Evolutionary conservation across 768 basidiomycete species (phyloP).

Genomic region (Lactifluus piperatus): DNA sequence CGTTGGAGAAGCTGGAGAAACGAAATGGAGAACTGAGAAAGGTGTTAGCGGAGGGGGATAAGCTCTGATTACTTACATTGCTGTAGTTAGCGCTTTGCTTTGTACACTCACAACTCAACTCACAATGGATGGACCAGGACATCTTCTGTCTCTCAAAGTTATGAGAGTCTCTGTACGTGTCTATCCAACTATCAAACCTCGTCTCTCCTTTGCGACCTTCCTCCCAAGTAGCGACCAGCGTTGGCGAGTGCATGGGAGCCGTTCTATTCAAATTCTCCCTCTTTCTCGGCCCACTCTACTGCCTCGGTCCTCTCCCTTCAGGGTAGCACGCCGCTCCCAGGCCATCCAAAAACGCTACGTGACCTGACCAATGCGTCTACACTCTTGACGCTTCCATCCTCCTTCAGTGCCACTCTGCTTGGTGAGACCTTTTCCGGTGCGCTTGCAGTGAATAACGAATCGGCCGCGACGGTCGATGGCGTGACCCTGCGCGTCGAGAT

Average conservation of each 20-base stretch:
- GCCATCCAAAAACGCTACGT: slow-evolving; percentile 75
- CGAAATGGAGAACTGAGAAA: slow-evolving; percentile 62
- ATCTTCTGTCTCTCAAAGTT: slow-evolving; percentile 73
- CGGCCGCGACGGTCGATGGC: slow-evolving; percentile 49
- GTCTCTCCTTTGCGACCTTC: slow-evolving; percentile 8
- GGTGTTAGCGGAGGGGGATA: slow-evolving; percentile 35
- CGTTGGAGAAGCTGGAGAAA: slow-evolving; percentile 60
- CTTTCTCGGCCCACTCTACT: slow-evolving; percentile 75
- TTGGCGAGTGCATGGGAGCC: slow-evolving; percentile 76
- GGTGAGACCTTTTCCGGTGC: slow-evolving; percentile 84
- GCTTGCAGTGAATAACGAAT: slow-evolving; percentile 77
- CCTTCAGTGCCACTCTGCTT: slow-evolving; percentile 81
- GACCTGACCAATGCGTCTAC: slow-evolving; percentile 76
- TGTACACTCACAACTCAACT: too few species aligned
- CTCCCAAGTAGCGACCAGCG: slow-evolving; percentile 51
- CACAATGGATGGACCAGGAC: slow-evolving; percentile 49
- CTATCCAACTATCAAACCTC: background rate
- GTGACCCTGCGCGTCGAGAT: slow-evolving; percentile 72
- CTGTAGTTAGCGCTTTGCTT: too few species aligned
- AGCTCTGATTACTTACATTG: background rate
- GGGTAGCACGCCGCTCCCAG: slow-evolving; percentile 56
- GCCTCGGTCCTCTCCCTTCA: slow-evolving; percentile 71
- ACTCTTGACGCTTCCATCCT: slow-evolving; percentile 68
- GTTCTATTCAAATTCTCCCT: slow-evolving; percentile 76
- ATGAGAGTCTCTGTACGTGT: slow-evolving; percentile 79